A percentile compares a stretch with the other conserved stretches of the same genome.
phyloP scores from a whole-genome alignment of 805 yeast genomes.

The Candida boleticola region DNA sequence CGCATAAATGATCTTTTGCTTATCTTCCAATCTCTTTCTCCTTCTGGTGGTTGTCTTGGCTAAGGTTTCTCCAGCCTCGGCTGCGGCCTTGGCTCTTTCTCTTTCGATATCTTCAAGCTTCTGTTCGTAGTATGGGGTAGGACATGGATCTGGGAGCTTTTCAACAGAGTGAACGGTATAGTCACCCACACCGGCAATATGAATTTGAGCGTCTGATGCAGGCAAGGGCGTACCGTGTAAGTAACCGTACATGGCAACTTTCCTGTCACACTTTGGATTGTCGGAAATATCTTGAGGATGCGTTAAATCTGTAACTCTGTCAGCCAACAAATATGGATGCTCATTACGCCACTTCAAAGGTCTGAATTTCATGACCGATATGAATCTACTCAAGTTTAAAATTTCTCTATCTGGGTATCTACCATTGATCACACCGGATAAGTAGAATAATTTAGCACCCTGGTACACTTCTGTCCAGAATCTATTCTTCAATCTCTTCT shows the following conservation, averaged over 20 bases:
- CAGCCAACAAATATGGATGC: constrained; percentile 91
- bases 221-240: constrained; percentile 90
- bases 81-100: constrained; percentile 67
- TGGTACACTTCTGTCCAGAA: constrained; percentile 99
- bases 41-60: constrained; percentile 54
- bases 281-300: constrained; percentile 81
- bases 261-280: constrained; percentile 82
- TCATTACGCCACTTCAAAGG: constrained; percentile 99
- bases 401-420: constrained; percentile 97
- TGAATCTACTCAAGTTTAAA: constrained; percentile 84
- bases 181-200: constrained; percentile 96
- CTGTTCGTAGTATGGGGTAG: constrained; percentile 91
- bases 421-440: constrained; percentile 95
- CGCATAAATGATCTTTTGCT: constrained; percentile 91
- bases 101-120: constrained; percentile 77
- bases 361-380: constrained; percentile 95
- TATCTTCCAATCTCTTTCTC: constrained; percentile 89
- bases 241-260: constrained; percentile 89
- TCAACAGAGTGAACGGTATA: constrained; percentile 72
- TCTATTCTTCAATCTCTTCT: constrained; percentile 87
- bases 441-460: constrained; percentile 93
- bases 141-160: constrained; percentile 96
- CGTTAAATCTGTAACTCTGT: constrained; percentile 89
- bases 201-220: constrained; percentile 67
- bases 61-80: constrained; percentile 53